Evolutionary conservation across 345 rosid genomes (phyloP), one percentile per base, ranked within the genome.

Genomic region (Xanthoceras sorbifolium): DNA sequence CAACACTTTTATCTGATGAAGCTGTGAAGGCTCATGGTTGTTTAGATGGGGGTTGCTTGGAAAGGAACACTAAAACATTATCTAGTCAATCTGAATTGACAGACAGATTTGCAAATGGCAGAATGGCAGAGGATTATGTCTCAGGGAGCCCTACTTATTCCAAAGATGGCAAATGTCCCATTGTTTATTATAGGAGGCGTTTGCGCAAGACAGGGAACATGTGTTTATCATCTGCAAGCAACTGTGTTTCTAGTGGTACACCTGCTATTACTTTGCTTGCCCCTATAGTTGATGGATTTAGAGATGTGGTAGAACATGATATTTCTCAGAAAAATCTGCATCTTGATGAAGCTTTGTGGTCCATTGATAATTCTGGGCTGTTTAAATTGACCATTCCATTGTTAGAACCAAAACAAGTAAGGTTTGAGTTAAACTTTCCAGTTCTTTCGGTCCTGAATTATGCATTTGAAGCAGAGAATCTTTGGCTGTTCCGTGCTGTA

Each of bases 181-280:
- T 93, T 77, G 94, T 96, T 72, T 96, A 93, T 81, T 86, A 81
- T 72, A 88, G 99, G 86, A 90, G 87, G 85, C 92, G 97, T 63
- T 86, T 81, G 85, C 93, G 84, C 67, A 83, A 82, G 85, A 76
- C 78, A 63, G 84, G 76, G 64, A 82, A 62, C 48, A 68, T 14
- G 14, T 31, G 6, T 69, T 76, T 52, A 73, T 71, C 66, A 61
- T 77, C 60, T 8, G 69, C 76, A 28, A 80, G 67, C 34, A 80
- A 42, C 84, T 25, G 26, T 80, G 28, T 74, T 71, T 63, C 77
- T 63, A 26, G 69, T 7, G 40, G 32, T 40, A 44, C 38, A 63
- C 76, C 72, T 48, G 80, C 80, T 72, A 77, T 70, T 67, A 50
- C 69, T 32, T 77, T 75, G 78, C 1, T 68, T 70, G 73, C 71